Conservation (phyloP, 2,329 filamentous ascomycete genomes). For the Aureobasidium sp. region DNA sequence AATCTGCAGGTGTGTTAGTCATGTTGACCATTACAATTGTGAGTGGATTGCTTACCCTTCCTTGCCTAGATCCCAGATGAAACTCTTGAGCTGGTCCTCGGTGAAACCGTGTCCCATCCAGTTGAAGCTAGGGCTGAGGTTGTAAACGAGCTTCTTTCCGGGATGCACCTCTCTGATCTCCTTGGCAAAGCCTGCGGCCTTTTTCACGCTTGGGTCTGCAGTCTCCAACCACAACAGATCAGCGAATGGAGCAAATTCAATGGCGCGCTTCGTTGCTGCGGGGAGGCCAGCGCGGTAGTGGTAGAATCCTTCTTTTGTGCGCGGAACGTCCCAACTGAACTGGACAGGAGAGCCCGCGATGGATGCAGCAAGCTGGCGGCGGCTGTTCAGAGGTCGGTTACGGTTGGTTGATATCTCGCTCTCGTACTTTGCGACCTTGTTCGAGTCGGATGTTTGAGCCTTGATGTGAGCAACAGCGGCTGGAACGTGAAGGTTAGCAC, state of each 20-base stretch:
- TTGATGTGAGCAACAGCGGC: conserved; percentile 41
- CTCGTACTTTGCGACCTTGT: conserved; percentile 17
- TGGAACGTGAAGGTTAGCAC: not conserved
- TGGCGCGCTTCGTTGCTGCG: conserved; percentile 86
- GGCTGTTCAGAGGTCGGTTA: conserved; percentile 70
- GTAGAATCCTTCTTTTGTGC: conserved; percentile 90
- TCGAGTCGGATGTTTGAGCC: conserved; percentile 18
- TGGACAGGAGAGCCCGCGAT: conserved; percentile 62
- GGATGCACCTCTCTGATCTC: conserved; percentile 65
- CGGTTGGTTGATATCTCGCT: conserved; percentile 43
- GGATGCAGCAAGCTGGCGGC: conserved; percentile 63
- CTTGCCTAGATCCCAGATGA: conserved; percentile 92
- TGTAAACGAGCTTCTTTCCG: conserved; percentile 89
- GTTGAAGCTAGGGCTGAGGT: conserved; percentile 94
- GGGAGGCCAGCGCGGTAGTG: conserved; percentile 78
- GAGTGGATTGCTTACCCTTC: conserved; percentile 58
- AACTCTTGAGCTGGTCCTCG: conserved; percentile 72
- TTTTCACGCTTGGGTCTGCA: conserved; percentile 73
- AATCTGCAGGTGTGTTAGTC: conserved; percentile 3
- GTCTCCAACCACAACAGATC: conserved; percentile 98
- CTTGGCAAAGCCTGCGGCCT: conserved; percentile 66
- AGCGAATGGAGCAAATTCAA: conserved; percentile 84
- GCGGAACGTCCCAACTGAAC: conserved; percentile 87
- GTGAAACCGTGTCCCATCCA: conserved; percentile 95
- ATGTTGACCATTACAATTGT: not conserved